Base-by-base conservation (phyloP, 768 basidiomycete species). In the Suillus bovinus region DNA sequence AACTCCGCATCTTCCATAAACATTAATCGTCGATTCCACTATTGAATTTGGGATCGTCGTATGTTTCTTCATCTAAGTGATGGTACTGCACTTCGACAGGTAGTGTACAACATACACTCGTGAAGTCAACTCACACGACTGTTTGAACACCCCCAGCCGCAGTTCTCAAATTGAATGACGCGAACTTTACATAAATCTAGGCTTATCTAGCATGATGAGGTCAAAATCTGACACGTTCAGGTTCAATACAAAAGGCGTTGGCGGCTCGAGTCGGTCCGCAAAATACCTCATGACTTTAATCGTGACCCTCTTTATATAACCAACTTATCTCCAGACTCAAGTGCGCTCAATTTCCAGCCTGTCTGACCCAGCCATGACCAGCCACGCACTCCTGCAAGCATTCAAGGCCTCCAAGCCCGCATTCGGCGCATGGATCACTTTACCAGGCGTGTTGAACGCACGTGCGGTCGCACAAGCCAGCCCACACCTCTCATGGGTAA, bases 341-440 rank as follows among this genome's bases (percentile, higher is more conserved):
- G 24, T 27, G 9, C 17, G 47, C 38, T 34, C n/a, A 13, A 47
- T 59, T 39, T 42, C 29, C 63, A 34, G 24, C 6, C n/a, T n/a
- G n/a, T n/a, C 13, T 6, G 24, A 24, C 6, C 24, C 24, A 24
- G 41, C 65, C 49, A 86, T 86, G 85, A 72, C 84, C 24, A 74
- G 80, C 31, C 85, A 87, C 71, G 71, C 84, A 5, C 82, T 89
- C 24, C 72, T 84, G 59, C 75, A 77, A 52, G 78, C 81, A 8
- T 80, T 90, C 73, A 81, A 79, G 65, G 76, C 83, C 0, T 78
- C 80, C 66, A 86, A 79, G 65, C 81, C 88, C 24, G 86, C 88
- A 1, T 86, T 90, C 62, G 87, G 89, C 11, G 84, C 82, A 2
- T 89, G 88, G 87, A 73, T 88, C 38, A 87, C 85, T 3, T 70